Percentiles rank a stretch among this genome's conserved stretches.
phyloP scores from a whole-genome alignment of 2,329 filamentous ascomycete species.

The Venturia aucupariae region DNA sequence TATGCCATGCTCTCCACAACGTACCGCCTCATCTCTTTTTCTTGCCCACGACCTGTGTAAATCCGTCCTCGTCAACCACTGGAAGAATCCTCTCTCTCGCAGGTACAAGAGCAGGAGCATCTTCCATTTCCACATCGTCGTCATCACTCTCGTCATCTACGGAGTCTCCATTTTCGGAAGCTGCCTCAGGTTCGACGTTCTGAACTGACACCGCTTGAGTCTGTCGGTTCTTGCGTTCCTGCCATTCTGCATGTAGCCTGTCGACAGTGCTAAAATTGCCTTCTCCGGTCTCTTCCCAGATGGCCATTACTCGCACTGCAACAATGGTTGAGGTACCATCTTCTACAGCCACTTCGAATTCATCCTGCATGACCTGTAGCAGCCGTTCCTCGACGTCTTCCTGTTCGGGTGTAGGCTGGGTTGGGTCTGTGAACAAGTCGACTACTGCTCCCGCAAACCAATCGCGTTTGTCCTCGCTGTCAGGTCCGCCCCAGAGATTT shows the following conservation, averaged over 20 bases:
- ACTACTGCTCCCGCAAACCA: slow-evolving; percentile 88
- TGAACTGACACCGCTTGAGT: slow-evolving; percentile 45
- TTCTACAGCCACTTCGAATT: slow-evolving; percentile 88
- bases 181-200: slow-evolving; percentile 16
- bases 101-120: slow-evolving; percentile 23
- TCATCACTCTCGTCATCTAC: slow-evolving; percentile 16
- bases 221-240: slow-evolving; percentile 52
- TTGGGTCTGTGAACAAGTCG: slow-evolving; percentile 56
- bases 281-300: slow-evolving; percentile 54
- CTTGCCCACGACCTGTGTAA: slow-evolving; percentile 34
- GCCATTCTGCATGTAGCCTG: slow-evolving; percentile 53
- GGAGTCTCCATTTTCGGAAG: slow-evolving; percentile 18
- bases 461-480: slow-evolving; percentile 80
- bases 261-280: slow-evolving; percentile 59
- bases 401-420: slow-evolving; percentile 39
- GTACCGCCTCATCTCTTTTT: slow-evolving; percentile 22
- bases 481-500: slow-evolving; percentile 79
- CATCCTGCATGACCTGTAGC: slow-evolving; percentile 85
- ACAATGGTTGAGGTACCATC: slow-evolving; percentile 75
- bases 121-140: slow-evolving; percentile 19
- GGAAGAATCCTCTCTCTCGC: slow-evolving; percentile 26
- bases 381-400: slow-evolving; percentile 78
- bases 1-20: neutral
- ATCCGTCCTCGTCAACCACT: slow-evolving; percentile 34
- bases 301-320: slow-evolving; percentile 60